Percentiles rank a stretch among this genome's conserved stretches.
Evolutionary conservation across 805 yeast species (phyloP).

Genomic region (Kazachstania kunashirensis): DNA sequence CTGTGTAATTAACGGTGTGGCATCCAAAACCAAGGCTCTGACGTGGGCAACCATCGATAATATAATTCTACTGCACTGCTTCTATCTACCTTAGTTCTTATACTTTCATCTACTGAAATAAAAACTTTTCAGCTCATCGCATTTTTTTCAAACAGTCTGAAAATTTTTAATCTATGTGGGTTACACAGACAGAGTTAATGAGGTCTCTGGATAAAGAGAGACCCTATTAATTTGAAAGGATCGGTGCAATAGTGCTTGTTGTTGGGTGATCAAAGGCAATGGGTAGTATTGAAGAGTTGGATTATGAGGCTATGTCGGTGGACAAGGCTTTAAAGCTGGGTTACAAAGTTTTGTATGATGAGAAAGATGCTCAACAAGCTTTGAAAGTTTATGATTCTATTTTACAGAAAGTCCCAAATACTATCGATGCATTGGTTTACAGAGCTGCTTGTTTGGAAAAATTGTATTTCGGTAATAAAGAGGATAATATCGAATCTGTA

Average conservation of each 20-base stretch:
- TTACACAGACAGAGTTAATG: no score
- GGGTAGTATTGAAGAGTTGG: no score
- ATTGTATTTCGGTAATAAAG: constrained; percentile 28
- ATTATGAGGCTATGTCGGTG: constrained; percentile 17
- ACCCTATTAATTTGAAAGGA: no score
- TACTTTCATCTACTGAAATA: no score
- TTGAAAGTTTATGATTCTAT: constrained; percentile 33
- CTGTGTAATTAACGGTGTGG: constrained; percentile 88
- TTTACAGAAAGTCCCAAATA: constrained; percentile 34
- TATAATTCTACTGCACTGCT: no score
- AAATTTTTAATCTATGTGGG: no score
- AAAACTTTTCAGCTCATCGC: no score
- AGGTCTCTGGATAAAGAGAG: no score
- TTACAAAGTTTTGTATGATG: constrained; percentile 35
- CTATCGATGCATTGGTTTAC: constrained; percentile 40
- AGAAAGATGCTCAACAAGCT: constrained; percentile 38
- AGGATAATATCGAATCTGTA: constrained; percentile 37
- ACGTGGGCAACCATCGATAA: constrained; percentile 30
- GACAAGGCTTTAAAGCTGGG: constrained; percentile 36
- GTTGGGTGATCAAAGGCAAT: no score
- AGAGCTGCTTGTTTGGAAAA: constrained; percentile 43
- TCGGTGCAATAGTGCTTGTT: no score
- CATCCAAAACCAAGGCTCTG: constrained; percentile 71
- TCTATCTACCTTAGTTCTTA: no score
- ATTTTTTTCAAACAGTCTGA: no score